Evolutionary conservation across 2,329 filamentous ascomycete species (phyloP).

Genomic region (Paraphaeosphaeria sporulosa): DNA sequence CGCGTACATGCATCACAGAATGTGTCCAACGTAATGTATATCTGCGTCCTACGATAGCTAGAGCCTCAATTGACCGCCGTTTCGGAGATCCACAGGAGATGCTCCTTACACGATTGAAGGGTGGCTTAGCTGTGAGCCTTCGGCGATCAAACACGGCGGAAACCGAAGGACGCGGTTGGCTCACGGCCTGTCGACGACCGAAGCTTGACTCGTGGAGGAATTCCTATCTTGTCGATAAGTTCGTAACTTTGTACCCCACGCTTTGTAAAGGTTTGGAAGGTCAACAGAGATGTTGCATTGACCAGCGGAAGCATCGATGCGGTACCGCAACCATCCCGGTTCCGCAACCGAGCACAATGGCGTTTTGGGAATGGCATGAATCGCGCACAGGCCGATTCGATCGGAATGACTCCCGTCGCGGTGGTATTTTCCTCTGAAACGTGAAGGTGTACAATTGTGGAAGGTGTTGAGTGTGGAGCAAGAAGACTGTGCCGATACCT

Average conservation of each 20-base stretch:
- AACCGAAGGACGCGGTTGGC: constrained; percentile 6
- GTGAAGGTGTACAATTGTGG: neutral
- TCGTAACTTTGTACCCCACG: constrained; percentile 22
- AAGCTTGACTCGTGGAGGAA: constrained; percentile 12
- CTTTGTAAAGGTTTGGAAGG: constrained; percentile 29
- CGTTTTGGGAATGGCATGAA: neutral
- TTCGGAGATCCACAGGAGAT: constrained; percentile 25
- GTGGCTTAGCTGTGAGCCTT: constrained; percentile 4
- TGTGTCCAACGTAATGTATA: neutral
- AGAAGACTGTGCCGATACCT: neutral
- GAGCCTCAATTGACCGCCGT: constrained; percentile 23
- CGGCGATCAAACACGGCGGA: constrained; percentile 21
- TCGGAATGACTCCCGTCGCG: neutral
- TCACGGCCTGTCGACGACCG: constrained; percentile 7
- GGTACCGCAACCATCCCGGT: constrained; percentile 7
- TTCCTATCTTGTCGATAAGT: constrained; percentile 20
- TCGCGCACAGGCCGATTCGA: constrained; percentile 7
- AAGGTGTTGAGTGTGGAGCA: neutral
- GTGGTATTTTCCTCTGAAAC: neutral
- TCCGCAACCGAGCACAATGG: constrained; percentile 20
- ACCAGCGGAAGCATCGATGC: neutral
- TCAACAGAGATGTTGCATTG: constrained; percentile 24
- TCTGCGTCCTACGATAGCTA: constrained; percentile 7
- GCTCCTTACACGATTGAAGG: constrained; percentile 13
- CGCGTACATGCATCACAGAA: constrained; percentile 2